Base-by-base conservation (phyloP, 1,139 yeast genomes). In the Debaryomyces psychrophilus region DNA sequence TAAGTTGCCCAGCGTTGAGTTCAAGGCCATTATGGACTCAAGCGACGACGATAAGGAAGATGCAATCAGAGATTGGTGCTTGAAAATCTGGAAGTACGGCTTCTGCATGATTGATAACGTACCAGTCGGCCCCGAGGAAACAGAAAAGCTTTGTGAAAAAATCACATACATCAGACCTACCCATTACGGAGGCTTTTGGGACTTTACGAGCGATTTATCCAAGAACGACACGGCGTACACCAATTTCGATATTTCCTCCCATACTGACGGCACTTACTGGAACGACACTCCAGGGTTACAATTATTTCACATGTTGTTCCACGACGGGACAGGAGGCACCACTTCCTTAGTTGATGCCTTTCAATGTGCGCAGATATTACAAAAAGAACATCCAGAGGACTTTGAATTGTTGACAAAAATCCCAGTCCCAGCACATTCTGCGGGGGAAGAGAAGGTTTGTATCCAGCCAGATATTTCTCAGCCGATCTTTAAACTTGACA, bases 121-220 rank as follows among this genome's bases (percentile, higher is more conserved):
- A 9, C 92, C 92, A 1, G 81, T 73, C 2, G 69, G 73, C 11
- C 83, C 89, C 0, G 81, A 81, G 53, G 86, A 73, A 22, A 85
- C 93, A 1, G 77, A 84, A 56, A 66, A 67, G 50, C 71, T 86
- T 45, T 79, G 85, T 48, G 83, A 83, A 52, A 68, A 81, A 55
- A 74, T 86, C 50, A 77, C 84, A 46, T 84, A 82, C 59, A 79
- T 85, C 47, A 70, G 88, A 34, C 86, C 85, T 18, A 86, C 93
- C 2, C 92, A 86, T 62, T 86, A 86, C 52, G 92, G 90, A 12
- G 90, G 89, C 3, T 85, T 86, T 64, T 86, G 92, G 90, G 90
- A 85, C 74, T 85, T 86, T 61, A 85, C 92, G 18, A 78, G 89
- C 11, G 89, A 86, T 59, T 68, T 86, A 57, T 76, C 85, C 38